Evolutionary conservation across 768 basidiomycete species (phyloP).

Genomic region (Mycena galopus): DNA sequence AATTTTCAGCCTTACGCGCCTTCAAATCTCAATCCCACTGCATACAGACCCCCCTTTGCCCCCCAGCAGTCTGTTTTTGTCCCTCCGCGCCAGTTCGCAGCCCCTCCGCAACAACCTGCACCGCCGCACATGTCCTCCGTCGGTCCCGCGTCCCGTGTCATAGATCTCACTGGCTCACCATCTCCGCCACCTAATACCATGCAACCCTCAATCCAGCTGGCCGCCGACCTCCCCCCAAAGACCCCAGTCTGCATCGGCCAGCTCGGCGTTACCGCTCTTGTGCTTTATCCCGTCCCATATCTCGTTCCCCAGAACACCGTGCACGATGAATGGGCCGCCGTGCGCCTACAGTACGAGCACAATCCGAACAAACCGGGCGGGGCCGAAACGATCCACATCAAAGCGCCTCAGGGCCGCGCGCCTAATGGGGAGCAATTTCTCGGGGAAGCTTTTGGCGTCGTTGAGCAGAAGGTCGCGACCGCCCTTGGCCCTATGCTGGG

Average conservation of each 20-base stretch:
- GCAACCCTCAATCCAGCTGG: constrained; percentile 50
- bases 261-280: constrained; percentile 83
- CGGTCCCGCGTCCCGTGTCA: constrained; percentile 64
- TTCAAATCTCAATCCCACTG: constrained; percentile 39
- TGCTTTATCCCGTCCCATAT: constrained; percentile 86
- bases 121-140: constrained; percentile 39
- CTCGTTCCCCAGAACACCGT: constrained; percentile 60
- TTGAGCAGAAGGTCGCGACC: constrained; percentile 88
- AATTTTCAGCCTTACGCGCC: constrained; percentile 39
- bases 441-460: constrained; percentile 83
- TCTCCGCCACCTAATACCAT: constrained; percentile 56
- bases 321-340: constrained; percentile 75
- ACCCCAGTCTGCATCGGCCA: constrained; percentile 92
- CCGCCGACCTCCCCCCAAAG: constrained; percentile 77
- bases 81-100: constrained; percentile 21
- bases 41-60: constrained; percentile 37
- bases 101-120: constrained; percentile 40
- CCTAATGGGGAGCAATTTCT: constrained; percentile 65
- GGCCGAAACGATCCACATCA: constrained; percentile 85
- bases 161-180: constrained; percentile 82
- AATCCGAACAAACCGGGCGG: constrained; percentile 65
- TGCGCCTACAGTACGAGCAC: constrained; percentile 80
- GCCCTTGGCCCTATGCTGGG: constrained; percentile 87
- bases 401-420: constrained; percentile 66
- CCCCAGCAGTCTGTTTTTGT: constrained; percentile 11